Conservation (phyloP, 2,329 filamentous ascomycete genomes). For the Cadophora malorum region DNA sequence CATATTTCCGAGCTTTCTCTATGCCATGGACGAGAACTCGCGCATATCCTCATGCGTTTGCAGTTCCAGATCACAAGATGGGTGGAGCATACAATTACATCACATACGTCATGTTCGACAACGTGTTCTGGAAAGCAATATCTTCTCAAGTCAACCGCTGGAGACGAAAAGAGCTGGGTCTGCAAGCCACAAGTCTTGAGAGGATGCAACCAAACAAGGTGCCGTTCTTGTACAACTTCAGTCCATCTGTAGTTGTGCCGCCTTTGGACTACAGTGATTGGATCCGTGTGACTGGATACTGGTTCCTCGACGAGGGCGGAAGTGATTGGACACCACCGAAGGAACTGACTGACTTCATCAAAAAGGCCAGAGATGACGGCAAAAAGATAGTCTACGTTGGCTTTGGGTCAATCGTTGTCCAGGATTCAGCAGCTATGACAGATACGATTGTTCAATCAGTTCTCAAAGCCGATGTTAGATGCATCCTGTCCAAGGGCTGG, state of each 20-base stretch:
- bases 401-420: slow-evolving; percentile 94
- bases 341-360: slow-evolving; percentile 82
- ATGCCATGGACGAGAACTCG: slow-evolving; percentile 99
- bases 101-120: slow-evolving; percentile 96
- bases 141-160: slow-evolving; percentile 91
- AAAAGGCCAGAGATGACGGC: slow-evolving; percentile 76
- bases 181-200: slow-evolving; percentile 82
- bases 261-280: slow-evolving; percentile 96
- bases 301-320: slow-evolving; percentile 84
- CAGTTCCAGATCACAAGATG: slow-evolving; percentile 91
- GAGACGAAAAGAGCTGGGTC: slow-evolving; percentile 79
- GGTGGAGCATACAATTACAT: slow-evolving; percentile 95
- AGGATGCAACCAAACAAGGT: slow-evolving; percentile 97
- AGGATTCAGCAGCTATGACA: slow-evolving; percentile 86
- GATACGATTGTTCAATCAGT: slow-evolving; percentile 94
- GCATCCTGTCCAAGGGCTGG: slow-evolving; percentile 96
- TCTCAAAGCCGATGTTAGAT: slow-evolving; percentile 87
- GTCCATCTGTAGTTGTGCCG: slow-evolving; percentile 88
- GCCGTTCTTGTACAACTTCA: slow-evolving; percentile 98
- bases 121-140: slow-evolving; percentile 94
- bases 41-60: slow-evolving; percentile 95
- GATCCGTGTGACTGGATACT: slow-evolving; percentile 97
- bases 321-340: slow-evolving; percentile 71
- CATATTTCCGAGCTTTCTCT: slow-evolving; percentile 96
- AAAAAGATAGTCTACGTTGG: slow-evolving; percentile 98